Base-by-base conservation (phyloP, 2,329 filamentous ascomycete genomes). In the Aspergillus floridensis region DNA sequence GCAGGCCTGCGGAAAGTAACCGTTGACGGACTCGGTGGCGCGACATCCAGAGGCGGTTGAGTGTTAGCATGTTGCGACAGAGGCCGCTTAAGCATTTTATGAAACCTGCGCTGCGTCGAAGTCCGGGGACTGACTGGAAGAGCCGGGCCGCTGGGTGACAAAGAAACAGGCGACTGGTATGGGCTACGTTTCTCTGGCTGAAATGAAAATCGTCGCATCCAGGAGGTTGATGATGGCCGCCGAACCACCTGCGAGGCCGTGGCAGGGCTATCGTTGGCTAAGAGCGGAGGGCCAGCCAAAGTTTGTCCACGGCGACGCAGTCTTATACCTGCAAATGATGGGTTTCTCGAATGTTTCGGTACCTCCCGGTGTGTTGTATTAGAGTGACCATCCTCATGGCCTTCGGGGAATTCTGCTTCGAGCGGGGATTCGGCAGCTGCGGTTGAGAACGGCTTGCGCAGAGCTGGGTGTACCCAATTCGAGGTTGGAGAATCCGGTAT, bases 81-180 rank as follows among this genome's bases (percentile, higher is more conserved):
- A 5, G 83, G 80, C 47, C 86, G 81, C 73, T 88, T 88, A 56
- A 88, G 82, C 8, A 88, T 78, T 72, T 86, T 87, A 74, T 88
- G 88, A 24, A 82, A 82, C 24, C 73, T 70, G 60, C 69, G 69
- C 58, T 68, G 66, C 57, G 67, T 67, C 32, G 70, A 62, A 22
- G 71, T 65, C 49, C 65, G 67, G 46, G 71, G 67, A 57, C 82
- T 67, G 46, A 82, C 80, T 56, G 83, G 82, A 49, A 79, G 81
- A 21, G 77, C 80, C 24, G 83, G 84, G 56, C 79, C 80, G 74
- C 82, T 82, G 56, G 84, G 72, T 5, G 82, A 81, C 16, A 83
- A 79, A 6, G 84, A 84, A 41, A 76, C 72, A 3, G 82, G 82
- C 38, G 78, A 79, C 53, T 82, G 80, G 56, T 75, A 80, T 44